Evolutionary conservation across 2,329 filamentous ascomycete genomes (phyloP), one percentile per base, ranked within the genome.

Genomic region (Aspergillus ustus): DNA sequence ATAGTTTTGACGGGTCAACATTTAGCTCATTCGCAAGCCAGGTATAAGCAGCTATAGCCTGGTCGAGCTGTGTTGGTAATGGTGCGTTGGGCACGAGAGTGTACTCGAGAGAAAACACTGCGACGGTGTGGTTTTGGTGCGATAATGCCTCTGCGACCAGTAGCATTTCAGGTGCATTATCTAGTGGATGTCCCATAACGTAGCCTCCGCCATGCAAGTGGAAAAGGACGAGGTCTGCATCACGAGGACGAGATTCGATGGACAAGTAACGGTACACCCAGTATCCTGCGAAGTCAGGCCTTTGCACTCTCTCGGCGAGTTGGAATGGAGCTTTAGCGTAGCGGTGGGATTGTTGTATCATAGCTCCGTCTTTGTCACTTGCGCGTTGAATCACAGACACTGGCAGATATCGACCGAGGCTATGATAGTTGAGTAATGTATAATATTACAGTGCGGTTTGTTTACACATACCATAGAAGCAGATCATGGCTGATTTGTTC

Each of bases 71-170:
- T 3, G 82, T 87, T 2, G 92, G 91, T 68, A 91, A 93, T 8
- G 83, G 83, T 13, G 84, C 83, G 64, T 92, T 89, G 1, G 91
- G 91, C 0, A 92, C 90, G 1, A 95, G 81, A 0, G 88, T 91
- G 72, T 95, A 95, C 60, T 95, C 91, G 4, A 95, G 80, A 0
- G 89, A 86, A 69, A 95, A 92, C 6, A 95, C 84, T 19, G 91
- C 89, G 5, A 56, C 43, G 17, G 1, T 91, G 91, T 70, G 92
- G 93, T 19, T 79, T 73, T 48, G 46, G 28, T 22, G 56, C 20
- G 59, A 40, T 20, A 64, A 48, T 15, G 64, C 52, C 52, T 67
- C 62, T 15, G 63, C 65, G 29, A 66, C 43, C 34, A 66, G 62
- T 20, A 63, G 63, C 15, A 65, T 48, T 29, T 67, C 66, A 7